Evolutionary conservation across 2,329 filamentous ascomycete genomes (phyloP), one percentile per base, ranked within the genome.

Genomic region (Nectriaceae sp.): DNA sequence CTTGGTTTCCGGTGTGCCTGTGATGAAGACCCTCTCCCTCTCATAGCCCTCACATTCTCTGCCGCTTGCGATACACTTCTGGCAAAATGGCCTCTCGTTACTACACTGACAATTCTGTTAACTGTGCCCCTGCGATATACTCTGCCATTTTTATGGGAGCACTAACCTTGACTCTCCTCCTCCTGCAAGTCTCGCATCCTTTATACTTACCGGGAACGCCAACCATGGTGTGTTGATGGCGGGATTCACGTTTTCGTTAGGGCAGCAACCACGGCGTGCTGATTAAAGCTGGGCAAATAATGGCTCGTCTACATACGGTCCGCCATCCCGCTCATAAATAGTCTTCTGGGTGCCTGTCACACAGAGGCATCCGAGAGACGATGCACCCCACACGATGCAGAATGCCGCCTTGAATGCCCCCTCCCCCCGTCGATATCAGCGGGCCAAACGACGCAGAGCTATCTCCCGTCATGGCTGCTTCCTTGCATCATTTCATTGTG

Each of bases 121-220:
- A n/a, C n/a, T n/a, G n/a, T n/a, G n/a, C n/a, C n/a, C n/a, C n/a
- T n/a, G n/a, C n/a, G n/a, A n/a, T n/a, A n/a, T n/a, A n/a, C n/a
- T n/a, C n/a, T n/a, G n/a, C n/a, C n/a, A n/a, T n/a, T n/a, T n/a
- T 31, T 21, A 16, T 20, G 21, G 15, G 21, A 16, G 38, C 26
- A 56, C 74, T 54, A 69, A 82, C 82, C 63, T 82, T 83, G 52
- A 84, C 82, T 64, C 83, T 75, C 43, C 82, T 71, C 21, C 73
- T 69, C 41, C 82, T 72, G 62, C 82, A 85, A 21, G 82, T 84
- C 65, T 83, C 81, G 67, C 82, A 85, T 31, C 81, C 82, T 65
- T 84, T 84, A 64, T 80, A 85, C 65, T 84, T 84, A 43, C 82
- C 82, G 31, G 80, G 75, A 49, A 85, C 81, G 44, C 82, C 82